Evolutionary conservation across 192 early-diverging fungal genomes (phyloP).

Genomic region (Coemansia sp.): DNA sequence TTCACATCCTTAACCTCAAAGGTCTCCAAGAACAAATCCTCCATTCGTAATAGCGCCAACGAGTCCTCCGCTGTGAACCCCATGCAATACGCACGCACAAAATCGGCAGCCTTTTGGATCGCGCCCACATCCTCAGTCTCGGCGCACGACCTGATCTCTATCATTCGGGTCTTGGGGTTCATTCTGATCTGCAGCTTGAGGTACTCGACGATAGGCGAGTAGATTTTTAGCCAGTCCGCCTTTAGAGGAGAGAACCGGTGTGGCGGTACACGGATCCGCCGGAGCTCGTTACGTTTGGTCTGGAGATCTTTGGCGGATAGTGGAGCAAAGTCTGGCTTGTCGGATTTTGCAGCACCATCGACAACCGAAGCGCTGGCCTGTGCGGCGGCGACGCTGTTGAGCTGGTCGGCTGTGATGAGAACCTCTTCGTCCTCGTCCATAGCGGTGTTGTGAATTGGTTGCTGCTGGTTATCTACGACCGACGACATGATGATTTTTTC

Average conservation of each 20-base stretch:
- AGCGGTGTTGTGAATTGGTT: constrained; percentile 13
- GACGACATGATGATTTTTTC: constrained; percentile 25
- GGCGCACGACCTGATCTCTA: constrained; percentile 86
- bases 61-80: constrained; percentile 97
- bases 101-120: constrained; percentile 96
- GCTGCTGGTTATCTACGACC: constrained; percentile 16
- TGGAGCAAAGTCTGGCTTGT: constrained; percentile 69
- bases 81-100: constrained; percentile 89
- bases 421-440: constrained; percentile 66
- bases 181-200: constrained; percentile 95
- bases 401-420: constrained; percentile 64
- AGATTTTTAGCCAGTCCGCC: constrained; percentile 93
- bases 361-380: constrained; percentile 39
- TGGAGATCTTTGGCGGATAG: constrained; percentile 59
- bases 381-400: constrained; percentile 38
- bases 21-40: constrained; percentile 94
- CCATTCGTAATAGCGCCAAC: constrained; percentile 90
- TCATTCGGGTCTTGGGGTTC: constrained; percentile 86
- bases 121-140: constrained; percentile 88
- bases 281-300: constrained; percentile 58
- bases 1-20: constrained; percentile 99
- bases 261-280: constrained; percentile 91
- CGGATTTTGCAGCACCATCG: constrained; percentile 35
- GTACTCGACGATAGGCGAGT: constrained; percentile 95
- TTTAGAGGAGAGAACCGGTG: constrained; percentile 91